phyloP scores from a whole-genome alignment of 139 green algal genomes.

The Chlamydomonas sp. region DNA sequence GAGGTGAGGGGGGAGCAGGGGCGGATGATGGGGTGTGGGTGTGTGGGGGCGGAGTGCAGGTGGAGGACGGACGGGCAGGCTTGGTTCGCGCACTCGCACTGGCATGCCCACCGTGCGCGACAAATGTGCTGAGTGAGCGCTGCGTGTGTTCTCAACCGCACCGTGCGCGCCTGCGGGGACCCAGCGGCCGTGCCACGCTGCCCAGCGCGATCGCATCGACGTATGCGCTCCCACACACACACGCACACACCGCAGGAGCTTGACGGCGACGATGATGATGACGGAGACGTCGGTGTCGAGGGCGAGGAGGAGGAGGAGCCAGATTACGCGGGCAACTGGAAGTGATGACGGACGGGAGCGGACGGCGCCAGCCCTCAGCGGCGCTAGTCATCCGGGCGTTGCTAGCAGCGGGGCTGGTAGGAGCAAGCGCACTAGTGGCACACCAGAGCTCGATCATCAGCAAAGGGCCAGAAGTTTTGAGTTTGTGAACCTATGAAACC shows the following conservation, averaged over 20 bases:
- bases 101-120: not conserved
- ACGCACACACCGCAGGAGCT: not conserved
- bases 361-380: not conserved
- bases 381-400: not conserved
- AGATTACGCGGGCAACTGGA: slow-evolving; percentile 6
- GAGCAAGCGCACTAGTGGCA: not conserved
- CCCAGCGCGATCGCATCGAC: too few relatives aligned
- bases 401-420: not conserved
- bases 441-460: not conserved
- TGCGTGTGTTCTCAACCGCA: too few relatives aligned
- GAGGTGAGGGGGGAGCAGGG: not conserved
- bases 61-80: not conserved
- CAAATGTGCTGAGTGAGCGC: too few relatives aligned
- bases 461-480: too few relatives aligned
- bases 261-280: not conserved
- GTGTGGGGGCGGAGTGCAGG: not conserved
- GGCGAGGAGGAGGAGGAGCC: slow-evolving; percentile 2
- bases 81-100: not conserved
- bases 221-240: too few relatives aligned
- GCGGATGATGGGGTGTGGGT: not conserved
- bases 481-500: too few relatives aligned
- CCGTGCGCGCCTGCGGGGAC: too few relatives aligned
- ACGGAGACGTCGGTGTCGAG: not conserved
- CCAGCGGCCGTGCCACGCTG: too few relatives aligned
- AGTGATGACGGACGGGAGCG: not conserved